Base-by-base conservation (phyloP, 768 basidiomycete genomes). In the Cyclocybe cylindracea region DNA sequence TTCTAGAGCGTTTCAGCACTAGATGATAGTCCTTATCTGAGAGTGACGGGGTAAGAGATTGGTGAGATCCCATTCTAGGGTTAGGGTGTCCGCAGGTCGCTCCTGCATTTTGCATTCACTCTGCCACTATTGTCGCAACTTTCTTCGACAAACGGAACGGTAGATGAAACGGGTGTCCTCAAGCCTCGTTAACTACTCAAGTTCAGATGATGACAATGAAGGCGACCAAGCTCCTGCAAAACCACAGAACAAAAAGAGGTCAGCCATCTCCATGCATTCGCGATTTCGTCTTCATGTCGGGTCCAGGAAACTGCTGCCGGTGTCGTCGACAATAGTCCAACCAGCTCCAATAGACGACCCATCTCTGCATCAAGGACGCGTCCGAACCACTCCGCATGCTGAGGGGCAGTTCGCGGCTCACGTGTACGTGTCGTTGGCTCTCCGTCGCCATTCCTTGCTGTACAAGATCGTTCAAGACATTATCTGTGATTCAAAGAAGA, bases 401-500 rank as follows among this genome's bases (percentile, higher is more conserved):
- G 87, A 91, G 8, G 94, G 94, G 1, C 92, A 94, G 63, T 94
- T 82, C 64, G 84, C 86, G 1, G 76, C 87, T 4, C 83, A 95
- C 70, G 78, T 94, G 47, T 95, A 88, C 63, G 73, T 92, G 9
- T 80, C 86, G 0, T 61, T 95, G 62, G 57, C 64, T 47, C 57
- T 87, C 29, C 67, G 71, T 43, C 72, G 63, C 36, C 65, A 60
- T 32, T 75, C 79, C 14, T 57, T 70, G 10, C 68, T 91, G 41
- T 69, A 73, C 54, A 67, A 69, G 19, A 55, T 84, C 10, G 55
- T 89, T 19, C 64, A 72, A 50, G 72, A 76, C 13, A 77, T 78
- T 1, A 56, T 84, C 13, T 44, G 53, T 3, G 65, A 72, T 19
- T 78, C 83, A n/a, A 77, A 73, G 61, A 57, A 59, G 9, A 51